Conservation (phyloP, 208 protist genomes). For the Porcisia hertigi region DNA sequence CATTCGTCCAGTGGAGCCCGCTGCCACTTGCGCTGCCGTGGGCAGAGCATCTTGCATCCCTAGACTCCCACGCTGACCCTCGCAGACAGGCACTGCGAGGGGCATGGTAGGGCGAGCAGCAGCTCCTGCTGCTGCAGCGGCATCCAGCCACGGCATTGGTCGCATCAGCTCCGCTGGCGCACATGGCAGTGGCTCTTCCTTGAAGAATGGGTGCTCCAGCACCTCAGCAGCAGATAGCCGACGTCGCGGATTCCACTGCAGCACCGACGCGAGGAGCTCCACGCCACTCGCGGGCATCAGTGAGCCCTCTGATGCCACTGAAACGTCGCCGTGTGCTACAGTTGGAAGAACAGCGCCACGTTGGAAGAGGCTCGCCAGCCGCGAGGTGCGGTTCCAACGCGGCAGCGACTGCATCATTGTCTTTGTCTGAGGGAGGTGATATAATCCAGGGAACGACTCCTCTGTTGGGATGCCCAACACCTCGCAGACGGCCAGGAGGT, state of each 20-base stretch:
- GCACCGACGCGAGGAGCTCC: conserved; percentile 67
- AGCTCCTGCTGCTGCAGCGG: conserved; percentile 6
- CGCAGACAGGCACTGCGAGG: not conserved
- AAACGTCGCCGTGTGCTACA: conserved; percentile 13
- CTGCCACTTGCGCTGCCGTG: not conserved
- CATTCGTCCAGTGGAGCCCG: not conserved
- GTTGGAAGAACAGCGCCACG: conserved; percentile 18
- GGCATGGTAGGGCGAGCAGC: not conserved
- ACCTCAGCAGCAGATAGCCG: conserved; percentile 76
- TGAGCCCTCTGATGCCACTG: conserved; percentile 21
- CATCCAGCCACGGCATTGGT: conserved; percentile 54
- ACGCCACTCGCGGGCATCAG: conserved; percentile 51
- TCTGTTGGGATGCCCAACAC: conserved; percentile 95
- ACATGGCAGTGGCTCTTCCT: conserved; percentile 66
- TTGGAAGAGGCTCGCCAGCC: conserved; percentile 53
- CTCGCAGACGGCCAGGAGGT: conserved; percentile 87
- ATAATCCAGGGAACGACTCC: conserved; percentile 75
- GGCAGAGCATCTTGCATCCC: not conserved
- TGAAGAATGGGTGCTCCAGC: conserved; percentile 84
- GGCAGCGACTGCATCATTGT: conserved; percentile 58
- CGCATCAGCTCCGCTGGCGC: conserved; percentile 57
- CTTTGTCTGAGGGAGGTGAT: conserved; percentile 53
- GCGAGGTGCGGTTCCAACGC: conserved; percentile 57
- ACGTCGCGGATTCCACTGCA: conserved; percentile 78
- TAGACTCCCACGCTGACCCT: not conserved